Percentiles rank a stretch among this genome's conserved stretches.
phyloP scores from a whole-genome alignment of 768 basidiomycete genomes.

The Hygrophoropsis aurantiaca region DNA sequence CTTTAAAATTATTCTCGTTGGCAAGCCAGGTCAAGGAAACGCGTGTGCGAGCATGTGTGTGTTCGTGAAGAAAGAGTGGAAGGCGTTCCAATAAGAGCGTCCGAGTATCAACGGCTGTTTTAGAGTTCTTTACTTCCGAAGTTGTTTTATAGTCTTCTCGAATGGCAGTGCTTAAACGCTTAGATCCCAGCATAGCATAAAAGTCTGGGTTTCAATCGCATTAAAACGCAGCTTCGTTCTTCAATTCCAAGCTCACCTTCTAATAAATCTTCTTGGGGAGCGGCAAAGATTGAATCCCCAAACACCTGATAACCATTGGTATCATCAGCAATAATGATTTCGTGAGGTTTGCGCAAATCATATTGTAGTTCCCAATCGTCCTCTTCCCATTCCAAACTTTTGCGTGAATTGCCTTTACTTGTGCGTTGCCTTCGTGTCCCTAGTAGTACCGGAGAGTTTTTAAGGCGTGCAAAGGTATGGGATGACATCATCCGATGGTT shows the following conservation, averaged over 20 bases:
- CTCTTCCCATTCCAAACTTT: slow-evolving; percentile 47
- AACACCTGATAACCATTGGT: slow-evolving; percentile 79
- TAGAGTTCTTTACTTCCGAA: slow-evolving; percentile 48
- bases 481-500: slow-evolving; percentile 59
- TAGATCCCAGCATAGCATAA: slow-evolving; percentile 75
- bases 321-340: slow-evolving; percentile 86
- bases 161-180: slow-evolving; percentile 68
- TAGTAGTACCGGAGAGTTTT: slow-evolving; percentile 66
- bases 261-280: slow-evolving; percentile 87
- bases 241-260: slow-evolving; percentile 53
- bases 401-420: slow-evolving; percentile 12
- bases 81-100: slow-evolving; percentile 76
- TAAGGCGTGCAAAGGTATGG: slow-evolving; percentile 58
- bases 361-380: slow-evolving; percentile 75
- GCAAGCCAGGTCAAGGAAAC: slow-evolving; percentile 70
- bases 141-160: slow-evolving; percentile 73
- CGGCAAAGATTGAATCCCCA: slow-evolving; percentile 70
- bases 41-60: slow-evolving; percentile 62
- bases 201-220: slow-evolving; percentile 46
- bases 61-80: slow-evolving; percentile 90
- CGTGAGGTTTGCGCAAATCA: slow-evolving; percentile 65
- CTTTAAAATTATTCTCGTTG: slow-evolving; percentile 62
- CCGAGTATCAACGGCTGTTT: slow-evolving; percentile 51
- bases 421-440: slow-evolving; percentile 62
- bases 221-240: too few species aligned